phyloP scores from a whole-genome alignment of 2,329 filamentous ascomycete species.

The Colletotrichum sp. region DNA sequence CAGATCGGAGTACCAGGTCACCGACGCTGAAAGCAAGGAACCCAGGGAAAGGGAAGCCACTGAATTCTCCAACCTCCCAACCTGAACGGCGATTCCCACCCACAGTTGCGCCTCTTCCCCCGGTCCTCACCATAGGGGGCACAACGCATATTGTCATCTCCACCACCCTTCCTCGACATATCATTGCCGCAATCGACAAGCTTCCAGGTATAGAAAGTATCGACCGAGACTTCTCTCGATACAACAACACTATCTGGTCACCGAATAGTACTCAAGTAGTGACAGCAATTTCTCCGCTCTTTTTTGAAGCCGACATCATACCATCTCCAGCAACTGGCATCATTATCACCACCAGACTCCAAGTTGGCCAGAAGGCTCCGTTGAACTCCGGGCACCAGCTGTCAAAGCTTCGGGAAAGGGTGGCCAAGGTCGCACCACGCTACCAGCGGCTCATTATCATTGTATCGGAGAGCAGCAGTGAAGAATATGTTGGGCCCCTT shows the following conservation, averaged over 20 bases:
- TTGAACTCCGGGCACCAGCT: conserved; percentile 48
- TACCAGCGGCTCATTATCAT: conserved; percentile 74
- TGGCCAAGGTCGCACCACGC: conserved; percentile 55
- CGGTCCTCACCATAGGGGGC: conserved; percentile 14
- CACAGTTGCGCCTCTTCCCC: conserved; percentile 15
- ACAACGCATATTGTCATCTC: conserved; percentile 54
- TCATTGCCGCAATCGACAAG: conserved; percentile 54
- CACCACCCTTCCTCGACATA: conserved; percentile 44
- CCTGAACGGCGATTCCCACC: no score
- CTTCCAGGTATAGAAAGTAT: conserved; percentile 57
- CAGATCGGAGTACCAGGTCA: neutral
- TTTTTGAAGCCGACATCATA: conserved; percentile 73
- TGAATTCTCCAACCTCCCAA: neutral
- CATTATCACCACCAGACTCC: conserved; percentile 72
- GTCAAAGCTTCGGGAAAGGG: conserved; percentile 56
- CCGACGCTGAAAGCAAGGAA: neutral
- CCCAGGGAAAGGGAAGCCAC: neutral
- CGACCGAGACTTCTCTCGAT: conserved; percentile 61
- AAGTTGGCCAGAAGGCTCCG: conserved; percentile 72
- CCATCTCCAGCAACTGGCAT: conserved; percentile 72
- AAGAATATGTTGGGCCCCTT: conserved; percentile 44
- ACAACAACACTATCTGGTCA: conserved; percentile 38
- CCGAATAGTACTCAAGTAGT: conserved; percentile 25
- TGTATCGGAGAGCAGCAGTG: conserved; percentile 59
- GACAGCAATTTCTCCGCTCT: conserved; percentile 37